phyloP scores from a whole-genome alignment of 805 yeast genomes.

The Monosporozyma aquatica region DNA sequence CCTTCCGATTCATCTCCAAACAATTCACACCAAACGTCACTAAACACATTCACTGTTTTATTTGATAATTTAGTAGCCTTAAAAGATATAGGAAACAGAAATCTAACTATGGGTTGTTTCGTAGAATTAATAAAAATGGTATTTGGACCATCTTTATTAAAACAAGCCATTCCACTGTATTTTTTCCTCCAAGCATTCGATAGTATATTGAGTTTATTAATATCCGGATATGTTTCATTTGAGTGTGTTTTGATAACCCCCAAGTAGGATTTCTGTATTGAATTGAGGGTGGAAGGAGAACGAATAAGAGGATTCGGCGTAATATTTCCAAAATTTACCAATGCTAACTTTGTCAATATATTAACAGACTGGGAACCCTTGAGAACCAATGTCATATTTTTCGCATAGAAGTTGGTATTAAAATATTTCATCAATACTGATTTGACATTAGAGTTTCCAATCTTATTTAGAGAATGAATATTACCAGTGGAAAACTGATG shows the following conservation, averaged over 20 bases:
- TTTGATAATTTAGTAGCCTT: conserved; percentile 9
- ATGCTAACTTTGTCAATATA: conserved; percentile 43
- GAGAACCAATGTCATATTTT: conserved; percentile 49
- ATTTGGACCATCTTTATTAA: conserved; percentile 11
- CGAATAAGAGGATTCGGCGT: conserved; percentile 5
- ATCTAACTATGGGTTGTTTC: conserved; percentile 33
- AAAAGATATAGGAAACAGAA: conserved; percentile 37
- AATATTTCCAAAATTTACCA: conserved; percentile 35
- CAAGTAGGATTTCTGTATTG: no score
- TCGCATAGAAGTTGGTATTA: conserved; percentile 34
- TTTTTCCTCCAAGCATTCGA: conserved; percentile 13
- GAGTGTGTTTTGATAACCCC: no score
- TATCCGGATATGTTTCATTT: no score
- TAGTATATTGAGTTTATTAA: conserved; percentile 17
- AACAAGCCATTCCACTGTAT: conserved; percentile 18
- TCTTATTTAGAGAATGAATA: conserved; percentile 37
- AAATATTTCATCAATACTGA: conserved; percentile 34
- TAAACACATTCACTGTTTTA: conserved; percentile 26
- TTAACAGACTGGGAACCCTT: conserved; percentile 61
- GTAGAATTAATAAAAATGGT: conserved; percentile 34
- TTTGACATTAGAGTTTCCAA: conserved; percentile 31
- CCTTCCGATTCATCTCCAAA: conserved; percentile 55
- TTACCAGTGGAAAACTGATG: conserved; percentile 60
- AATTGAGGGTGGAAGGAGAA: no score
- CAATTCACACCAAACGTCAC: conserved; percentile 44